A percentile compares a stretch with the other conserved stretches of the same genome.
Evolutionary conservation across 169 alveolate species (phyloP).

Genomic region (Plasmodium ovale): DNA sequence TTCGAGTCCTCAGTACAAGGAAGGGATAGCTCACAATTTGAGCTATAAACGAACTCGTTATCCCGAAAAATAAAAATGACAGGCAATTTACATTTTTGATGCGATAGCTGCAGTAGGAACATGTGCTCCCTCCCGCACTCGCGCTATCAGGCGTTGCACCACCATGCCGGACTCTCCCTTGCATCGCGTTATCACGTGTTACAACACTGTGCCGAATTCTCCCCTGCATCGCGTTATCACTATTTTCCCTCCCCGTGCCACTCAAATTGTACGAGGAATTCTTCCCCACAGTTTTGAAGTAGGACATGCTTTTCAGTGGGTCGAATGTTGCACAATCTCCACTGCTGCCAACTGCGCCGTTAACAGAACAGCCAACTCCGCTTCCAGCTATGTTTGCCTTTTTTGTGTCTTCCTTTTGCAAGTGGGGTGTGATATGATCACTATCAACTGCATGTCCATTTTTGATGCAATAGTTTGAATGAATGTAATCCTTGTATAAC

Average conservation of each 20-base stretch:
- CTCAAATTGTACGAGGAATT: too few relatives aligned
- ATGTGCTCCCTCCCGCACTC: too few relatives aligned
- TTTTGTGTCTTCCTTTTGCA: not conserved
- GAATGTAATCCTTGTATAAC: conserved; percentile 51
- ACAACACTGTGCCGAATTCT: too few relatives aligned
- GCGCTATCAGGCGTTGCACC: too few relatives aligned
- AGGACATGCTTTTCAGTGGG: conserved; percentile 5
- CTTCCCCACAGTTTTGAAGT: too few relatives aligned
- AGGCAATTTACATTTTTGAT: conserved; percentile 57
- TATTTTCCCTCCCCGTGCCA: too few relatives aligned
- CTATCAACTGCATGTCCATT: not conserved
- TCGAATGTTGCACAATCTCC: not conserved
- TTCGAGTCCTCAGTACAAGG: conserved; percentile 54
- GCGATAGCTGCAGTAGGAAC: conserved; percentile 54
- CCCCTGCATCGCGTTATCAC: too few relatives aligned
- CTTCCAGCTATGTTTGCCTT: not conserved
- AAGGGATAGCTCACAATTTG: conserved; percentile 66
- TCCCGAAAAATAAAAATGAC: conserved; percentile 58
- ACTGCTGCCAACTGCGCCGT: too few relatives aligned
- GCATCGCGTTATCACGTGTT: too few relatives aligned
- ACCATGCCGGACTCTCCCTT: too few relatives aligned
- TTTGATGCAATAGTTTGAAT: conserved; percentile 36
- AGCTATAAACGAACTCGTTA: conserved; percentile 62
- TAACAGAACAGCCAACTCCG: not conserved
- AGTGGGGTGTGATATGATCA: not conserved